Base-by-base conservation (phyloP, 805 yeast species). In the Candida arabinofermentans region DNA sequence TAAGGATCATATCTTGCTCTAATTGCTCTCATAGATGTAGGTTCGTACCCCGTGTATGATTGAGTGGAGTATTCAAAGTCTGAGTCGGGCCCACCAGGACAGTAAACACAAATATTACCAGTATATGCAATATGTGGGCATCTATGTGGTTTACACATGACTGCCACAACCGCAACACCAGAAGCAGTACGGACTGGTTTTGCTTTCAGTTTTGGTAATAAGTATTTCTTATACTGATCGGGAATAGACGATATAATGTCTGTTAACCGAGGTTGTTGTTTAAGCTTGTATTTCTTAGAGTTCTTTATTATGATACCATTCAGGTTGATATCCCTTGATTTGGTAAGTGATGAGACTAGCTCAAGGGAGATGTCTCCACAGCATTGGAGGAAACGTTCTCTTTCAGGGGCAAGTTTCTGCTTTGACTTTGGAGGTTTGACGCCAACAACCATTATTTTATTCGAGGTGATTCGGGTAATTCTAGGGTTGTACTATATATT, bases 61-160 rank as follows among this genome's bases (percentile, higher is more conserved):
- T 93, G 99, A 3, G 99, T 93, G 1, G 96, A 87, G 65, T 93
- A 93, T 62, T 93, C 99, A 59, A 93, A 93, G 66, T 93, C 99
- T 1, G 95, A 84, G 62, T 93, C 99, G 3, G 99, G 99, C 2
- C 99, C 99, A 46, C 99, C 99, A 5, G 99, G 99, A 68, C 99
- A 93, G 62, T 86, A 93, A 10, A 93, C 99, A 70, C 99, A 93
- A 48, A 93, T 93, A 59, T 93, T 93, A 47, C 99, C 99, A 0
- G 99, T 93, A 63, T 93, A 93, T 17, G 99, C 98, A 55, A 93
- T 93, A 65, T 93, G 99, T 22, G 99, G 99, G 66, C 99, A 93
- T 68, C 99, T 76, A 64, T 93, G 99, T 2, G 99, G 99, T 64
- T 93, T 93, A 70, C 97, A 90, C 98, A 93, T 93, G 24, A 93